Evolutionary conservation across 495 filamentous ascomycete species (phyloP).

Genomic region (Podospora pseudopauciseta): DNA sequence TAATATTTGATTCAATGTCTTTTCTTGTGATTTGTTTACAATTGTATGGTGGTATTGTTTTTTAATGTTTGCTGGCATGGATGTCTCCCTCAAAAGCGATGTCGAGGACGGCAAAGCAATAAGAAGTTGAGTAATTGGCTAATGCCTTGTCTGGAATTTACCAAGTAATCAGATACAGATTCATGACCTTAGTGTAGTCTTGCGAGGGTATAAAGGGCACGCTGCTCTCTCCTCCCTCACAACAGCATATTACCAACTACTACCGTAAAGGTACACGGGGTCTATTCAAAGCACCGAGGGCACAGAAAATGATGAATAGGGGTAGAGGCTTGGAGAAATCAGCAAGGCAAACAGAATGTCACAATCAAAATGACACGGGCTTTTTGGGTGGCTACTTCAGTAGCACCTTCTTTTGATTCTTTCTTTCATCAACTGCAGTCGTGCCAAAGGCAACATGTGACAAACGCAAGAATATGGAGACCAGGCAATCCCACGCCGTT

Average conservation of each 20-base stretch:
- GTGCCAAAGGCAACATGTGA: slow-evolving; percentile 54
- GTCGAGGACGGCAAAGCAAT: too few species aligned
- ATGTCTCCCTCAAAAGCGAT: too few species aligned
- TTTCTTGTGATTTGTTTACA: neutral
- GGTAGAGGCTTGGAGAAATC: neutral
- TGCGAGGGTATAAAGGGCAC: too few species aligned
- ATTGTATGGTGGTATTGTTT: neutral
- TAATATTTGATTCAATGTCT: neutral
- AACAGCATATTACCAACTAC: too few species aligned
- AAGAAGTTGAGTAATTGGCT: too few species aligned
- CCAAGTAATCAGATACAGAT: too few species aligned
- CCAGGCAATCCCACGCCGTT: slow-evolving; percentile 63
- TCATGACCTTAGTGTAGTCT: too few species aligned
- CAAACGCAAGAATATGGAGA: slow-evolving; percentile 55
- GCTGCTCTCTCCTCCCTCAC: too few species aligned
- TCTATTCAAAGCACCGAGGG: too few species aligned
- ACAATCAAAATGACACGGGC: neutral
- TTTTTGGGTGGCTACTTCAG: slow-evolving; percentile 19
- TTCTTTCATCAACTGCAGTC: slow-evolving; percentile 41
- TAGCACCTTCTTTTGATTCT: slow-evolving; percentile 34
- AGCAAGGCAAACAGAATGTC: neutral
- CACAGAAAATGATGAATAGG: too few species aligned
- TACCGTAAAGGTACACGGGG: too few species aligned
- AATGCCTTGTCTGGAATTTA: too few species aligned
- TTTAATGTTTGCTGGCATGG: neutral